Base-by-base conservation (phyloP, 306 rosid genomes). In the Sicyos baderoa region DNA sequence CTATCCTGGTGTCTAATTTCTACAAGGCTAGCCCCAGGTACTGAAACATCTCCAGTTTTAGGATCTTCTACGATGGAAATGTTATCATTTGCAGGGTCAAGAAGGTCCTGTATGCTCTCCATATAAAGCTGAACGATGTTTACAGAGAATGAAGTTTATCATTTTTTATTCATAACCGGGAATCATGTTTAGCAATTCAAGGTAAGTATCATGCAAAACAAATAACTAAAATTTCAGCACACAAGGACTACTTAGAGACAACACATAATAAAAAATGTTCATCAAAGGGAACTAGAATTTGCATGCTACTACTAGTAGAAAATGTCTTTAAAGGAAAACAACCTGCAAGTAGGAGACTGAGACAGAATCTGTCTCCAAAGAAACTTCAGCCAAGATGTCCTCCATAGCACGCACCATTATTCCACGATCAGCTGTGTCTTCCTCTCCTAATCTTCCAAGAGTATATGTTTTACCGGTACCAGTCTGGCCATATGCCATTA, bases 381-480 rank as follows among this genome's bases (percentile, higher is more conserved):
- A 90, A 69, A 88, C 86, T 80, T 81, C 88, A 45, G 96, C 89
- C 54, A 94, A 79, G 74, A 88, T 90, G 76, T 94, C 97, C 79
- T 94, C 97, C 99, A 94, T 88, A 55, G 99, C 96, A 19, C 99
- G 95, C 70, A 94, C 99, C 97, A 90, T 94, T 80, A 94, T 94
- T 77, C 99, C 99, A 77, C 99, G 97, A 51, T 91, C 97, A 82
- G 99, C 88, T 15, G 96, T 86, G 76, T 94, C 99, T 83, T 94
- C 99, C 81, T 90, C 96, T 76, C 99, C 99, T 73, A 94, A 97
- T 74, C 90, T 76, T 68, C 96, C 99, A 73, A 94, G 91, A 54
- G 99, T 94, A 75, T 94, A 90, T 21, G 99, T 94, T 82, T 94
- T 94, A 72, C 99, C 97, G 0, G 99, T 94, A 54, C 99, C 99